Evolutionary conservation across 78 protist species (phyloP), one percentile per base, ranked within the genome.

Genomic region (Capsaspora owczarzaki): DNA sequence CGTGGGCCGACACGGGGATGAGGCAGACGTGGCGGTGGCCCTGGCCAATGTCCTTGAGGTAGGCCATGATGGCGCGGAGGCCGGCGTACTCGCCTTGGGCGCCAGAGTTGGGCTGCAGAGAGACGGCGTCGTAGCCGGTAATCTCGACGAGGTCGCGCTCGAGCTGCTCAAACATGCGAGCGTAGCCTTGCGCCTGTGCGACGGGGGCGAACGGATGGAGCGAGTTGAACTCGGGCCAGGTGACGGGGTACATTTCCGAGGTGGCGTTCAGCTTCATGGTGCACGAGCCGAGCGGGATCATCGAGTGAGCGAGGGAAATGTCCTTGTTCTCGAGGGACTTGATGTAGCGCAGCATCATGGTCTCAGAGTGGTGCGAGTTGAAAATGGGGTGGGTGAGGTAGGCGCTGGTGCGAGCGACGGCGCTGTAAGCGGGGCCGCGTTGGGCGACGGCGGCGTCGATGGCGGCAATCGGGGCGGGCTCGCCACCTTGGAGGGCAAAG

Each of bases 211-310:
- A 95, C 53, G 99, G 99, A 79, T 97, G 99, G 80, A 97, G n/a
- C 44, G 33, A n/a, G 63, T 44, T 79, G 79, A 95, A 68, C 84
- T 84, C 89, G 41, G 96, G 96, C 97, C 94, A 91, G 49, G 97
- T 93, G 33, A 96, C 89, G 35, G 98, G 97, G 40, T 87, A 74
- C 97, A 96, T 91, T 80, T 90, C 97, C 1, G 96, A 12, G 46
- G 97, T 83, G 27, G 98, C 93, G 93, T 96, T 96, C 56, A 96
- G 91, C 88, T 96, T 96, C 99, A 96, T 96, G 23, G 99, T 96
- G 84, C 99, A 94, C 12, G 93, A 83, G 40, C 95, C 94, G 49
- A 96, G 92, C 44, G 99, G 96, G 75, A 96, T 95, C 97, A 93
- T 94, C 31, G 94, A 53, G 66, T 76, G 82, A 78, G 49, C 43